phyloP scores from a whole-genome alignment of 2,329 filamentous ascomycete species.

The Diaporthe citriasiana region DNA sequence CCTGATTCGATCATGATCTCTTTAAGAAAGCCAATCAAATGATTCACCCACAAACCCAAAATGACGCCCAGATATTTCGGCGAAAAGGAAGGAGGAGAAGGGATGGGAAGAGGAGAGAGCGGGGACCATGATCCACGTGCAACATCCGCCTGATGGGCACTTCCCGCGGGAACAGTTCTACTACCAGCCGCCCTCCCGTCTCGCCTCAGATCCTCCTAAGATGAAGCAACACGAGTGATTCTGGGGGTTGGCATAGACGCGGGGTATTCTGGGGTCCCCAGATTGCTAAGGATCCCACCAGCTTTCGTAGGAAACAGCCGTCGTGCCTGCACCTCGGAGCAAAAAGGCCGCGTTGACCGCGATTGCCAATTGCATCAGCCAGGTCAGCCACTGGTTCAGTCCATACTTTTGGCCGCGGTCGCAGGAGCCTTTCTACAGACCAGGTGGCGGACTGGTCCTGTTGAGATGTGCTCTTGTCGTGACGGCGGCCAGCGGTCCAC shows the following conservation, averaged over 20 bases:
- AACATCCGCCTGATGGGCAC: background rate
- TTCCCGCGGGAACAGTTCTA: conserved; percentile 2
- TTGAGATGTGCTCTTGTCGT: background rate
- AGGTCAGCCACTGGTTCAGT: conserved; percentile 20
- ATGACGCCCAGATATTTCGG: background rate
- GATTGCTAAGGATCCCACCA: background rate
- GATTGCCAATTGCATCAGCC: conserved; percentile 2
- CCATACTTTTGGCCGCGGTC: conserved; percentile 11
- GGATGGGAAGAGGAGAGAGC: too few species aligned
- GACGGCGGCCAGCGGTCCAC: background rate
- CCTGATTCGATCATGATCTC: background rate
- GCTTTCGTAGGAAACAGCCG: background rate
- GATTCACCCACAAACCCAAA: too few species aligned
- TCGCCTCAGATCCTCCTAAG: background rate
- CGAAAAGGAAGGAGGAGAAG: background rate
- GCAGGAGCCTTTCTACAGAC: conserved; percentile 14
- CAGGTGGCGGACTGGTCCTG: background rate
- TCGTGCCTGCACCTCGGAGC: background rate
- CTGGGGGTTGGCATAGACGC: background rate
- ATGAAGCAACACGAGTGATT: background rate
- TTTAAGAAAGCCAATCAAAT: too few species aligned
- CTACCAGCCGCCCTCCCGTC: background rate
- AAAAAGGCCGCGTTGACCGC: conserved; percentile 2
- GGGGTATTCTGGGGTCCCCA: conserved; percentile 19
- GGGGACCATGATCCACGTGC: background rate